Evolutionary conservation across 1,139 yeast genomes (phyloP).

Genomic region (Scheffersomyces stambukii): DNA sequence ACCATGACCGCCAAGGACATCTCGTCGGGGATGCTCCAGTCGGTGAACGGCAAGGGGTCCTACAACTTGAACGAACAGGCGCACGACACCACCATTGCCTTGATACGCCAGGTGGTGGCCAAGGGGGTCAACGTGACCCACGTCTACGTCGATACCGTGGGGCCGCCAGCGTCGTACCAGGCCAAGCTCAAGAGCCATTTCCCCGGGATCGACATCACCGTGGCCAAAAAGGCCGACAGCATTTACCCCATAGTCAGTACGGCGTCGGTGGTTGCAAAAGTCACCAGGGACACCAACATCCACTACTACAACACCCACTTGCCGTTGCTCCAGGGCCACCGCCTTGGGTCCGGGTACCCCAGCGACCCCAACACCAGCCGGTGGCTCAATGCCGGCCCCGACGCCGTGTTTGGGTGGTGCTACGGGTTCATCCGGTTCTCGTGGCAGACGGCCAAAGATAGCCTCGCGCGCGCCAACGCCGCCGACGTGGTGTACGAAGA

Average conservation of each 20-base stretch:
- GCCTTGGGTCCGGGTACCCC: conserved; percentile 91
- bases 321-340: conserved; percentile 20
- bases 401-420: conserved; percentile 85
- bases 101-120: conserved; percentile 59
- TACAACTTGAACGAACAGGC: conserved; percentile 94
- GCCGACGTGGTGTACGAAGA: conserved; percentile 39
- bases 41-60: conserved; percentile 45
- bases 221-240: conserved; percentile 95
- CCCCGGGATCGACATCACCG: conserved; percentile 71
- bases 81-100: conserved; percentile 83
- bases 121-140: conserved; percentile 62
- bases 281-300: conserved; percentile 79
- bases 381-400: conserved; percentile 65
- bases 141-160: conserved; percentile 91
- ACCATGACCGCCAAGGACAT: conserved; percentile 86
- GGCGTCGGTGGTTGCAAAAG: conserved; percentile 97
- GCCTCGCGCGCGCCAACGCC: conserved; percentile 52
- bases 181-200: conserved; percentile 65
- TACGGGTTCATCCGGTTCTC: conserved; percentile 72
- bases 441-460: conserved; percentile 90
- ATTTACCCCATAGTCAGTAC: conserved; percentile 91
- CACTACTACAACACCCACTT: conserved; percentile 25
- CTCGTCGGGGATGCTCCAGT: conserved; percentile 79
- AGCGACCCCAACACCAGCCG: conserved; percentile 78
- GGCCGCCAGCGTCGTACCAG: conserved; percentile 86